Evolutionary conservation across 768 basidiomycete genomes (phyloP), one percentile per base, ranked within the genome.

Genomic region (Leucocoprinus birnbaumii): DNA sequence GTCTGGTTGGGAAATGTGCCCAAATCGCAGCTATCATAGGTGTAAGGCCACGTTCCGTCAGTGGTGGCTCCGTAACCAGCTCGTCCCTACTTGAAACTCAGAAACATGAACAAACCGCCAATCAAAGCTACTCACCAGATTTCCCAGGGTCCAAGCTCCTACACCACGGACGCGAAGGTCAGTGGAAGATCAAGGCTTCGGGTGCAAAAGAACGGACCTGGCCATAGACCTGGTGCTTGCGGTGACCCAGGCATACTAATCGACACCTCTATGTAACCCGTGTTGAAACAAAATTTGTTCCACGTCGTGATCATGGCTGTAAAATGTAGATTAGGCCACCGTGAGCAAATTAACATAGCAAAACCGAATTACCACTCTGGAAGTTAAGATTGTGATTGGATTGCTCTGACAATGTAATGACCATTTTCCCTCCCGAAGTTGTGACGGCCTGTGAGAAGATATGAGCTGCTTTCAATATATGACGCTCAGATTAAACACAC

Each of bases 221-320:
- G 93, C 94, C 92, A 94, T 56, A 89, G 76, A 13, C 91, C 91
- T 13, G 86, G 80, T 9, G 76, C 74, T 41, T 63, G 56, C 0
- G 79, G 70, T 10, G 72, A 66, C 2, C 88, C 88, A 14, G 89
- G 88, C 61, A 90, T 65, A 64, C 86, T 89, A 21, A 91, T 61
- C 9, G 74, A 78, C 8, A 86, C 80, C 70, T 94, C 94, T 56
- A 95, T 73, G 65, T 93, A 93, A 2, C 91, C 91, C 0, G 90
- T 91, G 8, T 86, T 93, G 72, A 94, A 95, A 72, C 93, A 96
- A 53, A 95, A 69, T 70, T 94, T 90, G 71, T 94, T 94, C 92
- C 94, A 95, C 9, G 85, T 79, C 60, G 87, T 84, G 7, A 95
- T 54, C 86, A 89, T 88, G 35, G 81, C 82, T 80, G 19, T 35